Evolutionary conservation across 495 filamentous ascomycete species (phyloP), one percentile per base, ranked within the genome.

Genomic region (Aspergillus homomorphus): DNA sequence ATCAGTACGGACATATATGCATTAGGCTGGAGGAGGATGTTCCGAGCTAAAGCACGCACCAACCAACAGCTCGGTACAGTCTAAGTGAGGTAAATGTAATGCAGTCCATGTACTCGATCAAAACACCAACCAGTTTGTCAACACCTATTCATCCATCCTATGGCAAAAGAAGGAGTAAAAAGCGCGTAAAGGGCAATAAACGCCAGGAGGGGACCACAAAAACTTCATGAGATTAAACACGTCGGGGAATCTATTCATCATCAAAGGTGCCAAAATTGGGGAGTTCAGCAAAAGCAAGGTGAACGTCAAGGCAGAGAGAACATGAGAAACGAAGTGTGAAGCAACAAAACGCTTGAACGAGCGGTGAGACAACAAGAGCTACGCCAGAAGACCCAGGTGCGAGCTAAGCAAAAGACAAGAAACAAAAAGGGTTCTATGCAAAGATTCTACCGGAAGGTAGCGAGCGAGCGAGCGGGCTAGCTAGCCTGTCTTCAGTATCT

Each of bases 401-500:
- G n/a, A n/a, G n/a, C n/a, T n/a, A n/a, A n/a, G n/a, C n/a, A n/a
- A n/a, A n/a, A n/a, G n/a, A n/a, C n/a, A n/a, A n/a, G n/a, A n/a
- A n/a, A n/a, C n/a, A n/a, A n/a, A n/a, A n/a, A n/a, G n/a, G n/a
- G n/a, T n/a, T n/a, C n/a, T n/a, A n/a, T n/a, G n/a, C n/a, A n/a
- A n/a, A n/a, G n/a, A n/a, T n/a, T n/a, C n/a, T n/a, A n/a, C n/a
- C n/a, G n/a, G n/a, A n/a, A n/a, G n/a, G n/a, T n/a, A n/a, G n/a
- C n/a, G n/a, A n/a, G n/a, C n/a, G n/a, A n/a, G n/a, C 54, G 15
- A 19, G 12, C 16, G 20, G 26, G 24, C 8, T 15, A 20, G 26
- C 23, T 53, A 26, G n/a, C n/a, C n/a, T 50, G 20, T 63, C 49
- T 60, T 57, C 51, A 64, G 43, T 22, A 58, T 57, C 68, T 68